Evolutionary conservation across 2,329 filamentous ascomycete species (phyloP), one percentile per base, ranked within the genome.

Genomic region (Pseudogymnoascus sp.): DNA sequence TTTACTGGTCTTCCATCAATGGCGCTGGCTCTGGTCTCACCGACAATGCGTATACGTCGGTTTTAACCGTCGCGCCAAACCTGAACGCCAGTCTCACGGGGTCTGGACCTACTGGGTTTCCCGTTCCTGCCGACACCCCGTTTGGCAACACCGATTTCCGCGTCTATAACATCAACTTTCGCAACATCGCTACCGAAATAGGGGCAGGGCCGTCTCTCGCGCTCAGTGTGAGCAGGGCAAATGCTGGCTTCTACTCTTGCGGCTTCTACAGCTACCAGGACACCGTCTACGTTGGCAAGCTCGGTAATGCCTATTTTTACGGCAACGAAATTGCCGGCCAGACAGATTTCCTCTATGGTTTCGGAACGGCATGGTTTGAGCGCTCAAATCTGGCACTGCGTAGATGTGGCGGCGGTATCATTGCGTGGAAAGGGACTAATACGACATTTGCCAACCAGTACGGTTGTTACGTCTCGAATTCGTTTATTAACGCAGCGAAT

Each of bases 231-330:
- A 83, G 81, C 65, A 81, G 83, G 49, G 84, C 86, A 0, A 89
- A 89, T 69, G 80, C 84, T 0, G 84, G 84, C 0, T 89, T 89
- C 69, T 89, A 89, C 70, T 82, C 82, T 55, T 85, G 82, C 55
- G 83, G 85, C 0, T 83, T 89, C 67, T 85, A 86, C 69, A 85
- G 82, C 63, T 89, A 85, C 68, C 86, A 89, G 72, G 86, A 89
- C 65, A 89, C 86, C 6, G 83, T 88, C 3, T 89, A 88, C 67
- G 71, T 88, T 14, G 86, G 86, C 61, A 88, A 89, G 69, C 75
- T 87, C 0, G 86, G 82, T 30, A 88, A 87, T 66, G 82, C 82
- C 0, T 88, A 87, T 73, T 85, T 89, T 72, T 80, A 84, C 70
- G 76, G 81, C 36, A 80, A 75, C 61, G 79, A 84, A 36, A 78